A percentile compares a stretch with the other conserved stretches of the same genome.
phyloP scores from a whole-genome alignment of 441 rosid species.

The Pelargonium exstipulatum region DNA sequence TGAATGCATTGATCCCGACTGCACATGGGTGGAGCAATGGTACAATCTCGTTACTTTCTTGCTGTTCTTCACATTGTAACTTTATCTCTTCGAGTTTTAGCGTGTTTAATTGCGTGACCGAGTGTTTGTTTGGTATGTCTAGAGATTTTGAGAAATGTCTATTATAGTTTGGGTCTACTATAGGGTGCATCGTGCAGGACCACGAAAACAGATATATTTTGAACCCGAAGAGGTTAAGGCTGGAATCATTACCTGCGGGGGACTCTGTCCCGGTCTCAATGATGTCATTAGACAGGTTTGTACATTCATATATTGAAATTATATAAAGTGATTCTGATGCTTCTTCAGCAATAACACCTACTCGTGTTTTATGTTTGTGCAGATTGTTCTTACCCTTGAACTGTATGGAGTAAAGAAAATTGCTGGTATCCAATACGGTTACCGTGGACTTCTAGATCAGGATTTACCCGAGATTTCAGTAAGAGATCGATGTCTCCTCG shows the following conservation, averaged over 20 bases:
- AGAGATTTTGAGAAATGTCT: too few relatives aligned
- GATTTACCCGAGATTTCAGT: background rate
- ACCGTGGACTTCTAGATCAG: background rate
- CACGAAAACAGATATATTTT: background rate
- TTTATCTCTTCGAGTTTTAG: too few relatives aligned
- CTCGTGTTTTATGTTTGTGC: background rate
- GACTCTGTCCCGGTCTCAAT: background rate
- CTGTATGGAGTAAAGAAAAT: background rate
- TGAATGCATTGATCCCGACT: slow-evolving; percentile 2
- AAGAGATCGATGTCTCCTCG: background rate
- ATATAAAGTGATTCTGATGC: too few relatives aligned
- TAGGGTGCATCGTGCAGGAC: background rate
- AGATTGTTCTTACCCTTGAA: background rate
- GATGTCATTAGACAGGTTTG: background rate
- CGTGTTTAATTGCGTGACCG: too few relatives aligned
- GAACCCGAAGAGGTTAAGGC: background rate
- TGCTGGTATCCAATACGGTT: background rate
- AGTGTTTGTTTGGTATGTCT: too few relatives aligned
- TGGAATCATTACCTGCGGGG: background rate
- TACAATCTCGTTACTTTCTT: background rate
- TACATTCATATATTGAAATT: too few relatives aligned
- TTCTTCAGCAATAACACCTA: too few relatives aligned
- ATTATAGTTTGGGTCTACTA: too few relatives aligned
- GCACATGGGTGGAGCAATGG: slow-evolving; percentile 1
- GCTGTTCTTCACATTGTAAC: too few relatives aligned